phyloP scores from a whole-genome alignment of 371 early-diverging fungal species.

The Mucor plumbeus region DNA sequence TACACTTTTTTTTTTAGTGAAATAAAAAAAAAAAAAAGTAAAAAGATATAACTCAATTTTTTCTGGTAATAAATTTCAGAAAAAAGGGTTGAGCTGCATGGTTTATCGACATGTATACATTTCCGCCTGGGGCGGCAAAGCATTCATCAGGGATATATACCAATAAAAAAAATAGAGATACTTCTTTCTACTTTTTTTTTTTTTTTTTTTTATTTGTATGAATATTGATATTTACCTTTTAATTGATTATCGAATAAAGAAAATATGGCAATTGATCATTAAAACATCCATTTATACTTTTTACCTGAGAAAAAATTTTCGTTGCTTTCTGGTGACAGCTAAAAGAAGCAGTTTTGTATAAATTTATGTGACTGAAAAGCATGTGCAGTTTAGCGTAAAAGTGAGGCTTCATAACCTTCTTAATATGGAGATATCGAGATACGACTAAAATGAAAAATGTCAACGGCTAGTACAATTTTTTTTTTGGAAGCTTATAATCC shows the following conservation, averaged over 20 bases:
- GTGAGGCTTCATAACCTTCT: neutral
- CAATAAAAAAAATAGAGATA: neutral
- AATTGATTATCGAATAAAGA: too few species aligned
- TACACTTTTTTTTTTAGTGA: neutral
- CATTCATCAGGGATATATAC: conserved; percentile 42
- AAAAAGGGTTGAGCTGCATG: conserved; percentile 39
- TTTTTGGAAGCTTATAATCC: neutral
- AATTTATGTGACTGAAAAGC: conserved; percentile 6
- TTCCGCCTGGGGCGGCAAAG: conserved; percentile 55
- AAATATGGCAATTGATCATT: neutral
- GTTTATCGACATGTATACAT: conserved; percentile 43
- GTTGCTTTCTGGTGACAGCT: conserved; percentile 3
- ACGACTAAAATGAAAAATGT: neutral
- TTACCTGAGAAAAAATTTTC: neutral
- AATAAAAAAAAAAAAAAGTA: neutral
- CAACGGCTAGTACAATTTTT: too few species aligned
- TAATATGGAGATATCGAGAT: conserved; percentile 1
- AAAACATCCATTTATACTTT: conserved; percentile 16
- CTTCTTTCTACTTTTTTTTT: neutral
- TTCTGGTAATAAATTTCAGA: conserved; percentile 21
- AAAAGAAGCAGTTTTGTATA: neutral
- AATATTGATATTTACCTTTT: conserved; percentile 14
- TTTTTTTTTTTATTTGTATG: neutral
- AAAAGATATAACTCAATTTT: neutral
- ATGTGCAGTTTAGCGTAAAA: neutral